Evolutionary conservation across 2,329 filamentous ascomycete genomes (phyloP), one percentile per base, ranked within the genome.

Genomic region (Dactylellina drechsleri): DNA sequence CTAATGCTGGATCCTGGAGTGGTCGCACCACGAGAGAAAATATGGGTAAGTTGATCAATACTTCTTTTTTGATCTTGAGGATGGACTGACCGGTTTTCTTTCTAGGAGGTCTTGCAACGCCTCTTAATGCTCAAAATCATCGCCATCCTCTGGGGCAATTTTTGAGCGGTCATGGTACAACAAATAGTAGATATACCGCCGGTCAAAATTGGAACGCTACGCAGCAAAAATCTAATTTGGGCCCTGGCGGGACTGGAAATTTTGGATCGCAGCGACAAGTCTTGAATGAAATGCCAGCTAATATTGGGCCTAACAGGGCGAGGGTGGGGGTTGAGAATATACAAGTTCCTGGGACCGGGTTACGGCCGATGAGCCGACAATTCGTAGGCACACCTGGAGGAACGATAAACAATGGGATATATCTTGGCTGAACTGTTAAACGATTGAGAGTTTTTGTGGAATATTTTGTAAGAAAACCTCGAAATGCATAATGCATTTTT

Each of bases 211-310:
- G 66, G 50, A 53, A 62, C 40, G 20, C 50, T 8, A 49, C 16
- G 23, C 23, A 41, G 40, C 47, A 47, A 50, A 62, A 62, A 10
- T 47, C 28, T 47, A 43, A 20, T n/a, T 8, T 18, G n/a, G 36
- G 36, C 8, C 26, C 1, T 23, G 36, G 43, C 13, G 13, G 13
- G 4, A 5, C 23, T 13, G 43, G 49, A 18, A 20, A 1, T 7
- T 45, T 13, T 16, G 52, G 50, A 12, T 43, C 43, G 7, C 58
- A 57, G 13, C 40, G 58, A 23, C 52, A 41, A 18, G 36, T 16
- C 3, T 12, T 71, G 7, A 61, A 71, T 15, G 58, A 64, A 16
- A 41, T 71, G 26, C 23, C 66, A 3, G 43, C 40, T 3, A 71
- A 71, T 31, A 31, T 49, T 1, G 28, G 41, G 5, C 12, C 40